Base-by-base conservation (phyloP, 2,329 filamentous ascomycete species). In the Cercospora sojina region DNA sequence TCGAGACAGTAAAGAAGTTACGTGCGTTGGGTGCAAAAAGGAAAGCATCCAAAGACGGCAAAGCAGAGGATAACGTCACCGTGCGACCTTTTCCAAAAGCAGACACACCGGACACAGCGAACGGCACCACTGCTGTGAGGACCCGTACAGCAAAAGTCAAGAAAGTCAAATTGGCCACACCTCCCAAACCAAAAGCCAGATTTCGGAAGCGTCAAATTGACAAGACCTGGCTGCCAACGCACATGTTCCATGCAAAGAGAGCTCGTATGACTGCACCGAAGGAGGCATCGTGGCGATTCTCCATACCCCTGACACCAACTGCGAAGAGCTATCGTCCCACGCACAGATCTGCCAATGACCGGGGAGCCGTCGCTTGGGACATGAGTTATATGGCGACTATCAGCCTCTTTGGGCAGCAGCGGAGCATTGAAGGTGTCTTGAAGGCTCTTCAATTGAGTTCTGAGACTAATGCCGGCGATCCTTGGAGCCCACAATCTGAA, bases 211-310 rank as follows among this genome's bases (percentile, higher is more conserved):
- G 95, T 32, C 94, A 98, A 77, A 82, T 90, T 55, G 85, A 91
- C 77, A 98, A 98, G 82, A 93, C 91, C 2, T 97, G 94, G 92
- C 83, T 99, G 16, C 95, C 95, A 0, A 98, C 95, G 6, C 95
- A 99, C 78, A 81, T 96, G 70, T 99, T 91, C 86, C 93, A 97
- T 79, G 89, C 94, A 2, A 99, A 99, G 79, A 85, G 95, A 67
- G 92, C 95, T 23, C 90, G 87, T 67, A 96, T 99, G 91, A 93
- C 93, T 0, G 85, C 87, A 7, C 90, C 91, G 0, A 89, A 86
- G 58, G 85, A 90, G 53, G 90, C 92, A 3, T 79, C 95, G n/a
- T 99, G 95, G 95, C 87, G 93, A 47, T 97, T 97, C 78, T 88
- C 92, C 0, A 82, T 98, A 25, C 92, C 93, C 0, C 78, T 96